These are phyloP conservation scores for Miscanthus sacchariflorus DNA, from an alignment of 202 grass and related monocot species.

Conservation along the genomic window DNA sequence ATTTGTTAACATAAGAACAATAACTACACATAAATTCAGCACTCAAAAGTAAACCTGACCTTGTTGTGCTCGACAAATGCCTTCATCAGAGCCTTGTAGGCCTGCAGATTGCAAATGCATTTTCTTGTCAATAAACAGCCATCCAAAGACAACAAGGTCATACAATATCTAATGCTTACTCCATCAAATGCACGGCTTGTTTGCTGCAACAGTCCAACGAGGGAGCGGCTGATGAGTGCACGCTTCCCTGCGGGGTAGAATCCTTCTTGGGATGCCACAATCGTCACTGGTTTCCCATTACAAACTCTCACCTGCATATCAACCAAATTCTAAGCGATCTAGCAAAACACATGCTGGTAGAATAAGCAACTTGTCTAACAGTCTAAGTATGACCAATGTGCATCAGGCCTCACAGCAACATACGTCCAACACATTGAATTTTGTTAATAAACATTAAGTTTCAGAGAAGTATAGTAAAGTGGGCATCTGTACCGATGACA, in stretches of 20 bases:
- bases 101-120: constrained; percentile 55
- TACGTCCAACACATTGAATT: neutral
- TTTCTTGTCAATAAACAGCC: constrained; percentile 35
- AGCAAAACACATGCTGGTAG: neutral
- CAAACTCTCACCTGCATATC: constrained; percentile 79
- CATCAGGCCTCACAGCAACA: neutral
- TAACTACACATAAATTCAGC: neutral
- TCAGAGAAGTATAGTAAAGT: neutral
- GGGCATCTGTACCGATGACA: neutral
- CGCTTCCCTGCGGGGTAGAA: constrained; percentile 88
- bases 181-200: constrained; percentile 88
- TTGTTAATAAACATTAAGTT: constrained; percentile 1
- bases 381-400: too few species aligned
- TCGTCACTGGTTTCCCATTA: constrained; percentile 80
- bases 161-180: constrained; percentile 50
- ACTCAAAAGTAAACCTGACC: constrained; percentile 49
- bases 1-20: neutral
- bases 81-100: constrained; percentile 97
- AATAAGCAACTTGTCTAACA: neutral
- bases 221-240: constrained; percentile 70
- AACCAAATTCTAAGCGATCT: constrained; percentile 27
- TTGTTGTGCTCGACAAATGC: constrained; percentile 97
- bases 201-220: constrained; percentile 83
- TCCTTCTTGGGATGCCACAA: constrained; percentile 75
- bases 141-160: neutral